Evolutionary conservation across 805 yeast species (phyloP).

Genomic region (Diddensiella santjacobensis): DNA sequence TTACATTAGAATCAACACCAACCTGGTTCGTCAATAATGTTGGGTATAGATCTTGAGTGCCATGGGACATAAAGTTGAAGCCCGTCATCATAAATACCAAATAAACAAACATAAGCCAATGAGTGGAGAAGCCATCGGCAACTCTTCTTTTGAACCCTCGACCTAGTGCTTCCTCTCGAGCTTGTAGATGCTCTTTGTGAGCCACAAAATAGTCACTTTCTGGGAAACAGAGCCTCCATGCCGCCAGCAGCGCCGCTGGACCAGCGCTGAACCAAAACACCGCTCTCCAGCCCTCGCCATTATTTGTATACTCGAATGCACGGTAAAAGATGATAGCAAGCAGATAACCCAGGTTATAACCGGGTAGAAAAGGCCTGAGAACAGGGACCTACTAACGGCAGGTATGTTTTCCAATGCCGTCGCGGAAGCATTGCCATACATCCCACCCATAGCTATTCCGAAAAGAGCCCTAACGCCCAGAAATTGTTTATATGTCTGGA

Average conservation of each 20-base stretch:
- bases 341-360: slow-evolving; percentile 69
- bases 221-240: slow-evolving; percentile 55
- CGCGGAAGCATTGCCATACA: slow-evolving; percentile 61
- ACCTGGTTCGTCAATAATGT: slow-evolving; percentile 55
- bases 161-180: slow-evolving; percentile 8
- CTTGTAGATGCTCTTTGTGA: slow-evolving; percentile 26
- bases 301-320: slow-evolving; percentile 48
- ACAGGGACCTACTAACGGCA: slow-evolving; percentile 50
- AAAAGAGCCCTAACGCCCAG: slow-evolving; percentile 60
- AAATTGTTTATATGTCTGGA: slow-evolving; percentile 53
- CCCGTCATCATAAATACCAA: slow-evolving; percentile 60
- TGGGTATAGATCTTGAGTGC: slow-evolving; percentile 69
- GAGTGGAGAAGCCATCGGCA: slow-evolving; percentile 33
- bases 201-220: slow-evolving; percentile 51
- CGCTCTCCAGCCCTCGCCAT: slow-evolving; percentile 62
- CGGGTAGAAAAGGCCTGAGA: slow-evolving; percentile 73
- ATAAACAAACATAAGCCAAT: slow-evolving; percentile 60
- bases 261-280: slow-evolving; percentile 71
- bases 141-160: background rate
- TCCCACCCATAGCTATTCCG: slow-evolving; percentile 70
- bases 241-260: slow-evolving; percentile 52
- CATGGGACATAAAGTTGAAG: slow-evolving; percentile 67
- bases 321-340: slow-evolving; percentile 59
- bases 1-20: slow-evolving; percentile 40
- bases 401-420: slow-evolving; percentile 66